A percentile compares a stretch with the other conserved stretches of the same genome.
Evolutionary conservation across 2,329 filamentous ascomycete genomes (phyloP).

Genomic region (Aureobasidium sp.): DNA sequence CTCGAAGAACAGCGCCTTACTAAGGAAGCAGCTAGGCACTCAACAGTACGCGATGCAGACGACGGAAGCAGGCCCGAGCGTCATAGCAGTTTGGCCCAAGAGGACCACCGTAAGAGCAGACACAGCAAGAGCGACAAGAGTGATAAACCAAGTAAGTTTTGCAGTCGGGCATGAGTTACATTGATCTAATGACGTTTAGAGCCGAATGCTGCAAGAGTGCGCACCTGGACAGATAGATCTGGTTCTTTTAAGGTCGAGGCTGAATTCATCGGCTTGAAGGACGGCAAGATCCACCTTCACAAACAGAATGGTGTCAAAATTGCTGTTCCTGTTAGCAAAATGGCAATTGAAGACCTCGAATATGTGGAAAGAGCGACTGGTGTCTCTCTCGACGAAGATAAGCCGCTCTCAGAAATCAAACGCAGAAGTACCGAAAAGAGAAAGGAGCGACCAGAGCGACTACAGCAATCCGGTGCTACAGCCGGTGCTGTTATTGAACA

Average conservation of each 20-base stretch:
- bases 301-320: conserved; percentile 98
- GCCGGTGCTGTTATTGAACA: conserved; percentile 59
- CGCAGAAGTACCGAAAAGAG: conserved; percentile 40
- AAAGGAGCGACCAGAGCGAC: conserved; percentile 40
- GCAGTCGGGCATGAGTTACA: background rate
- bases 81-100: conserved; percentile 67
- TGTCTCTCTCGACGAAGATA: conserved; percentile 82
- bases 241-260: conserved; percentile 97
- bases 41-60: conserved; percentile 51
- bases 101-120: conserved; percentile 53
- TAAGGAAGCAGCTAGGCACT: conserved; percentile 65
- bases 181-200: conserved; percentile 43
- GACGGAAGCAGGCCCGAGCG: conserved; percentile 49
- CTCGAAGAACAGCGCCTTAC: conserved; percentile 77
- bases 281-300: conserved; percentile 95
- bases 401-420: conserved; percentile 78
- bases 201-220: conserved; percentile 73
- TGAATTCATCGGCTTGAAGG: conserved; percentile 87
- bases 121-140: conserved; percentile 60
- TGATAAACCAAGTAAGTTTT: conserved; percentile 64
- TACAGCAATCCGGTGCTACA: conserved; percentile 18
- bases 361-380: conserved; percentile 88
- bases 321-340: conserved; percentile 88
- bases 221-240: conserved; percentile 90
- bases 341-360: conserved; percentile 91